Conservation (phyloP, 345 rosid genomes). For the Ricinus communis region DNA sequence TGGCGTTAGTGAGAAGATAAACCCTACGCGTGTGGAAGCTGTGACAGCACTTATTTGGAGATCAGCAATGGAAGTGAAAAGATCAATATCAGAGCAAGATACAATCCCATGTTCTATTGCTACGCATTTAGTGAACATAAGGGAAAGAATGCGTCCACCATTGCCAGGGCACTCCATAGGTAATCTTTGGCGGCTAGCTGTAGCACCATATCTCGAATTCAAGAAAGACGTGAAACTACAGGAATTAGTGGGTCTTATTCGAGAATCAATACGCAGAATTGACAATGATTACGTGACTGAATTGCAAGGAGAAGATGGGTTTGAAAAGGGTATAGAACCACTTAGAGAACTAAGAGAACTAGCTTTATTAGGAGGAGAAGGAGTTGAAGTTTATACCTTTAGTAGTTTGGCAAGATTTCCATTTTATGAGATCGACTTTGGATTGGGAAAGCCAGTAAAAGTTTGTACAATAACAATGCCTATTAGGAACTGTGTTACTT, state of each 20-base stretch:
- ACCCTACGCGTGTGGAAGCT: constrained; percentile 15
- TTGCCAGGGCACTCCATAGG: constrained; percentile 21
- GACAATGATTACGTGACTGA: constrained; percentile 8
- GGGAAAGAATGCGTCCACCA: constrained; percentile 16
- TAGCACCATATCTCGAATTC: constrained; percentile 1
- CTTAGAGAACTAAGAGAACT: constrained; percentile 1
- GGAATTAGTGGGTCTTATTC: constrained; percentile 10
- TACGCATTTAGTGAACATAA: constrained; percentile 26
- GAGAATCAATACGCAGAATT: constrained; percentile 8
- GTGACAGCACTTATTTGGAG: constrained; percentile 23
- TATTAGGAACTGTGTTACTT: constrained; percentile 12
- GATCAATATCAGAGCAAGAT: constrained; percentile 4
- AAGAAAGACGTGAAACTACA: neutral
- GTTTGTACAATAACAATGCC: constrained; percentile 16
- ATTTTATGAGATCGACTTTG: constrained; percentile 8
- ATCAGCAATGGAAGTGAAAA: constrained; percentile 14
- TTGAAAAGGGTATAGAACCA: constrained; percentile 4
- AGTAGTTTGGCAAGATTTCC: constrained; percentile 16
- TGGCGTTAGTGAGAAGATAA: neutral
- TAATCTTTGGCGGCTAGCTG: constrained; percentile 23
- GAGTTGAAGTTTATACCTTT: constrained; percentile 3
- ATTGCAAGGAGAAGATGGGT: constrained; percentile 13
- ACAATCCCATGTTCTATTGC: neutral
- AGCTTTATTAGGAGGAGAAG: constrained; percentile 1
- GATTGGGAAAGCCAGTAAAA: constrained; percentile 13